These are phyloP conservation scores for Xylaria sp. DNA, from an alignment of 495 filamentous ascomycete species.

Conservation along the genomic window DNA sequence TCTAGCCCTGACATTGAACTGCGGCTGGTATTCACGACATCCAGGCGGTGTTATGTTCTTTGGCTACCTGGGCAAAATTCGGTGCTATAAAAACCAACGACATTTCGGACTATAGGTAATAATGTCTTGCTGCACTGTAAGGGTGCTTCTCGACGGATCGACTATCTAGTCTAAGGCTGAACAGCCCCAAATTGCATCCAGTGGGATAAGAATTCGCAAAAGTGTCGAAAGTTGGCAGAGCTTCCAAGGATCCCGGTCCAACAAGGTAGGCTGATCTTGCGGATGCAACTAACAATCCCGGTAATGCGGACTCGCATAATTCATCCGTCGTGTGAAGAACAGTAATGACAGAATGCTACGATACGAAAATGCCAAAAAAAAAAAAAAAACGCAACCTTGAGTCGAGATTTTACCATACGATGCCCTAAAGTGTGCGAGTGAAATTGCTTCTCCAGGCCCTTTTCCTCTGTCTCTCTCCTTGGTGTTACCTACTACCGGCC, in stretches of 20 bases:
- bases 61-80: background rate
- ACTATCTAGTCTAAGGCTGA: background rate
- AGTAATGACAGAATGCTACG: background rate
- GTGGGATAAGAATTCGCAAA: background rate
- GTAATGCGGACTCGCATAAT: background rate
- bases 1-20: background rate
- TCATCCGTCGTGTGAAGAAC: background rate
- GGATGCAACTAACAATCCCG: background rate
- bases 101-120: background rate
- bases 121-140: background rate
- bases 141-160: background rate
- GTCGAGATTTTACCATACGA: background rate
- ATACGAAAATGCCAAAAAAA: too few relatives aligned
- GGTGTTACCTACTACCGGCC: background rate
- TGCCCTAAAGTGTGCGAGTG: too few relatives aligned
- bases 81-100: background rate
- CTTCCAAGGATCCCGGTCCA: too few relatives aligned
- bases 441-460: too few relatives aligned
- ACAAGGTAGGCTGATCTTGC: too few relatives aligned
- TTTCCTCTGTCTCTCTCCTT: background rate
- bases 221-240: background rate
- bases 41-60: background rate
- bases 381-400: background rate
- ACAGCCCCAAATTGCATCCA: background rate
- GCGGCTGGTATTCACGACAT: background rate